Base-by-base conservation (phyloP, 1,284 basidiomycete genomes). In the Boletus albobrunnescens region DNA sequence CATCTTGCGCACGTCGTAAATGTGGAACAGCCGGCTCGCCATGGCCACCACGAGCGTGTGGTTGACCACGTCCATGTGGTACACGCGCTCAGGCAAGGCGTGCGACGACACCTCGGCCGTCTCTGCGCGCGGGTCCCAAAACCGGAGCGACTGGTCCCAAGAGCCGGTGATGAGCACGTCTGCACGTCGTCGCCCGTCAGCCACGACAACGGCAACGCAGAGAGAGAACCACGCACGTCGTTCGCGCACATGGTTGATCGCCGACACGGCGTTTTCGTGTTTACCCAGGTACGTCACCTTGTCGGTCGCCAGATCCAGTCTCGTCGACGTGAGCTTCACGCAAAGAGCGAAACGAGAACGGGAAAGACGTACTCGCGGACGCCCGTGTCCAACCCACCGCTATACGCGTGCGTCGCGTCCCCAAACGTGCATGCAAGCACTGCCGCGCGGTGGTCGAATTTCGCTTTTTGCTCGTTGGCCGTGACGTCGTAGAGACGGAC, bases 141-240 rank as follows among this genome's bases (percentile, higher is more conserved):
- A 79, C n/a, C 85, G 83, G 22, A 96, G 57, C 0, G 89, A 87
- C 47, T 83, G 81, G 65, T 97, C 94, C 93, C 93, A 96, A 17
- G 91, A 94, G 12, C 88, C 91, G 0, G 91, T 86, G 40, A 95
- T 77, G 30, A 96, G 72, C 1, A 72, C 56, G 57, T 86, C 89
- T 92, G 26, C 4, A 17, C 1, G 19, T 19, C 17, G 4, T n/a
- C n/a, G n/a, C n/a, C n/a, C n/a, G n/a, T n/a, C n/a, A n/a, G n/a
- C n/a, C n/a, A n/a, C n/a, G n/a, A n/a, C n/a, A n/a, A n/a, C n/a
- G n/a, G 33, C 28, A 6, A 16, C 1, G 9, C 38, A 19, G 43
- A 30, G 2, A 27, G 24, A 46, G 20, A 6, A n/a, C n/a, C 14
- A 8, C 10, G 12, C 19, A 12, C 7, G 13, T 3, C 70, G 66